A percentile compares a stretch with the other conserved stretches of the same genome.
These are phyloP conservation scores for Microcera coccophila DNA, from an alignment of 2,329 filamentous ascomycete genomes.

Conservation along the genomic window DNA sequence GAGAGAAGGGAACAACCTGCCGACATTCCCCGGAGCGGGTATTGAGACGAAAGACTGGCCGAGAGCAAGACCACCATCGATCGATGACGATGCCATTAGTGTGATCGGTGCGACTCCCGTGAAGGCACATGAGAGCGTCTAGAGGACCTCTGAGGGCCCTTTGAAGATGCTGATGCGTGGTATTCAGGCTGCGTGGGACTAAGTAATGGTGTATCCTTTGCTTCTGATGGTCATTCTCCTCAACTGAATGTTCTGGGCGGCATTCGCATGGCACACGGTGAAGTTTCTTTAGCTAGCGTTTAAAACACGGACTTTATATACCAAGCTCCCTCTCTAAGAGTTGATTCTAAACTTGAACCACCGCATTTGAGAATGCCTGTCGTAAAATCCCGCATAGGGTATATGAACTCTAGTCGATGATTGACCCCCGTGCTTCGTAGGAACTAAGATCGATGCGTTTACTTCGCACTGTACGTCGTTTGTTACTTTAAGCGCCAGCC, in stretches of 20 bases:
- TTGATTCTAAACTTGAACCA: too few relatives aligned
- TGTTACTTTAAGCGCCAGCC: too few relatives aligned
- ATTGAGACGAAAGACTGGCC: constrained; percentile 24
- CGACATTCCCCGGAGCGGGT: constrained; percentile 9
- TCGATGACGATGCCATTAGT: constrained; percentile 34
- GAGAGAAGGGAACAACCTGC: constrained; percentile 15
- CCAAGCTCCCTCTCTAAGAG: too few relatives aligned
- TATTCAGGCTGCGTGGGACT: not conserved
- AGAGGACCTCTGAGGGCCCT: not conserved
- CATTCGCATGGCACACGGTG: not conserved
- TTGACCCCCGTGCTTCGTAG: too few relatives aligned
- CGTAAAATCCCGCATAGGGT: too few relatives aligned
- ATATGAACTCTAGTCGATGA: too few relatives aligned
- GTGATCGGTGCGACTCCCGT: constrained; percentile 36
- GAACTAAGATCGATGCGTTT: too few relatives aligned
- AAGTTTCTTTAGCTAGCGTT: too few relatives aligned
- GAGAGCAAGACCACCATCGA: constrained; percentile 13
- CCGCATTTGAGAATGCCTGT: too few relatives aligned
- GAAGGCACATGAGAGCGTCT: constrained; percentile 39
- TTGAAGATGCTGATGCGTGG: not conserved
- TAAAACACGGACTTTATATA: too few relatives aligned
- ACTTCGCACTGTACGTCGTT: too few relatives aligned
- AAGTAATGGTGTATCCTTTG: not conserved
- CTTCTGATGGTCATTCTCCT: not conserved
- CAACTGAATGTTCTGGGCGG: not conserved